Evolutionary conservation across 2,329 filamentous ascomycete genomes (phyloP), one percentile per base, ranked within the genome.

Genomic region (Claviceps sp.): DNA sequence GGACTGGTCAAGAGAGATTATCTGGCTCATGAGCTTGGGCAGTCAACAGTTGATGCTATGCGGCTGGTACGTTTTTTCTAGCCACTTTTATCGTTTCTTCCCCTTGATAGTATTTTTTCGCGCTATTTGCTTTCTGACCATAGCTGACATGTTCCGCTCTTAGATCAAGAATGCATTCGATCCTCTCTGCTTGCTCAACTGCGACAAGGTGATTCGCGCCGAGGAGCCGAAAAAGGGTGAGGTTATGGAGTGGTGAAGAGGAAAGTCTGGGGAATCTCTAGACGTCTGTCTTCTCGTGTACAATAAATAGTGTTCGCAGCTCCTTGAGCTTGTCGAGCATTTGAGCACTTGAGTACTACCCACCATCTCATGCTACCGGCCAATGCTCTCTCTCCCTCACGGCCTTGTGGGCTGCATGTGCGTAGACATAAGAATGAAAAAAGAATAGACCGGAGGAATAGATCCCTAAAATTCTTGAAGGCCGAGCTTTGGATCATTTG

Each of bases 1-100:
- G 87, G 87, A 6, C 71, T 94, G 47, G 85, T 91, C 52, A 94
- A 94, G 77, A 75, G 87, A 58, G 87, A 93, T 63, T 91, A 91
- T 62, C 74, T 94, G 44, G 75, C 81, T 10, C 84, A 90, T 62
- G 87, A 94, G 68, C 72, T 93, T 42, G 86, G 87, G 13, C 73
- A 81, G 64, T 73, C 69, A 13, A 88, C 87, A 0, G 86, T 94
- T 8, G 85, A 90, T 68, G 75, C 84, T 22, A 94, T 94, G 87
- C 78, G 87, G 68, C 87, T 84, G 75, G 82, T 85, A 68, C 60
- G 73, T 66, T 42, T n/a, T 37, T 24, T 14, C 7, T 38, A 14
- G 22, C 16, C 19, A 6, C 14, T 17, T 26, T 47, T 5, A 3
- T 22, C 6, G 17, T 1, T 24, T 30, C n/a, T 11, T 14, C 10